Conservation (phyloP, 768 basidiomycete species). For the Psilocybe sp. region DNA sequence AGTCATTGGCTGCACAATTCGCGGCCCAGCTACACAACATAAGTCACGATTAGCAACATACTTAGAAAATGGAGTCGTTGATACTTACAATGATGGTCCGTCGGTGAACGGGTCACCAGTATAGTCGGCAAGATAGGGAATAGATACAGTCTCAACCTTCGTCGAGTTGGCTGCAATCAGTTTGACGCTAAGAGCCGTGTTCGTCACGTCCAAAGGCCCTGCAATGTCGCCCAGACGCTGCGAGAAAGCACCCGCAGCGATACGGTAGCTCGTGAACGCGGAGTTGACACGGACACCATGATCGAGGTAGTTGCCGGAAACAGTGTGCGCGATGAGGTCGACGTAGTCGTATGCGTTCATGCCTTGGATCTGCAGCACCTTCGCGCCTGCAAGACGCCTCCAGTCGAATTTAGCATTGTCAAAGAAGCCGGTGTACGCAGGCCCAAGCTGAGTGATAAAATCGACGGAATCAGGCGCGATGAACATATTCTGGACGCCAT, state of each 20-base stretch:
- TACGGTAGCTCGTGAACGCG: constrained; percentile 57
- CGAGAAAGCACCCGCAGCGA: constrained; percentile 43
- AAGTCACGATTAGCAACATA: constrained; percentile 1
- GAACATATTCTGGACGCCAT: constrained; percentile 46
- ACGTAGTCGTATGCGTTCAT: constrained; percentile 52
- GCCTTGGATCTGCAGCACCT: constrained; percentile 53
- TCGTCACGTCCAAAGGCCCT: constrained; percentile 46
- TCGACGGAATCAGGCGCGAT: constrained; percentile 55
- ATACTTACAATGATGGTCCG: constrained; percentile 44
- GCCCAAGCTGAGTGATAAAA: constrained; percentile 44
- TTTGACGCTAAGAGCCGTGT: constrained; percentile 44
- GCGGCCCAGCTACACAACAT: constrained; percentile 44
- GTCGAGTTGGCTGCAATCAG: constrained; percentile 46
- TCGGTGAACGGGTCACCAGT: constrained; percentile 50
- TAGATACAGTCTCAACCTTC: constrained; percentile 41
- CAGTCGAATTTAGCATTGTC: constrained; percentile 52
- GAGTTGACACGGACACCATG: constrained; percentile 63
- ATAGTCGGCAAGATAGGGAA: constrained; percentile 53
- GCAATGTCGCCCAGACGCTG: constrained; percentile 58
- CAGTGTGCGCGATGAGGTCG: constrained; percentile 51
- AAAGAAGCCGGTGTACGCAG: constrained; percentile 42
- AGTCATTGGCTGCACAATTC: constrained; percentile 51
- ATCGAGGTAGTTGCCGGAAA: constrained; percentile 64
- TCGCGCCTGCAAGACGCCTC: constrained; percentile 59
- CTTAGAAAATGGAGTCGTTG: not conserved